Conservation (phyloP, 257 asterid genomes). For the Primulina huaijiensis region DNA sequence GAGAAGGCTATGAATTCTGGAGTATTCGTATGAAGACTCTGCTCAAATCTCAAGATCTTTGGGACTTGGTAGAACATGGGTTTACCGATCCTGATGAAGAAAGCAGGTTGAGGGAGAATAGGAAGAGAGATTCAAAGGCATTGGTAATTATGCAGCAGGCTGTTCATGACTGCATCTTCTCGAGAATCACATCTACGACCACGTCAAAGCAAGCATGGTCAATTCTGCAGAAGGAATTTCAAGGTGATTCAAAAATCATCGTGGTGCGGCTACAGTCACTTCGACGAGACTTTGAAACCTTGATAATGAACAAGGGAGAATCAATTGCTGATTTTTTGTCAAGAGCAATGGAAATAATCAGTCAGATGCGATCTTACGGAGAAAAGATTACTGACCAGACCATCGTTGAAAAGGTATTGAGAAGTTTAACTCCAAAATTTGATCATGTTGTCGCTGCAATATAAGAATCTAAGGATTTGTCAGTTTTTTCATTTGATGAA, state of each 20-base stretch:
- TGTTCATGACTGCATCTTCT: slow-evolving; percentile 11
- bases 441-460: slow-evolving; percentile 11
- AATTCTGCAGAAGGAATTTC: too few relatives aligned
- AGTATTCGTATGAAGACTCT: slow-evolving; percentile 16
- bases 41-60: slow-evolving; percentile 18
- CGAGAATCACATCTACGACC: neutral
- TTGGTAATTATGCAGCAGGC: slow-evolving; percentile 11
- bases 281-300: too few relatives aligned
- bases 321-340: slow-evolving; percentile 5
- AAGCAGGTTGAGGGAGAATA: neutral
- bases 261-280: too few relatives aligned
- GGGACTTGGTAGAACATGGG: slow-evolving; percentile 11
- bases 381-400: neutral
- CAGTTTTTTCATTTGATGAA: slow-evolving; percentile 5
- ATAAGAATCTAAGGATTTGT: slow-evolving; percentile 17
- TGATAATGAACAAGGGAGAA: too few relatives aligned
- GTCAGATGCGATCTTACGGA: neutral
- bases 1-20: slow-evolving; percentile 6
- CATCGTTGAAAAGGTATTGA: slow-evolving; percentile 3
- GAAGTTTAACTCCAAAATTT: neutral
- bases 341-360: neutral
- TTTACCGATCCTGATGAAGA: neutral
- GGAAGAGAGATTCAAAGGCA: slow-evolving; percentile 12
- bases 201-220: slow-evolving; percentile 14
- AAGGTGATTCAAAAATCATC: too few relatives aligned